Evolutionary conservation across 169 alveolate species (phyloP).

Genomic region (Cryptosporidium xiaoi): DNA sequence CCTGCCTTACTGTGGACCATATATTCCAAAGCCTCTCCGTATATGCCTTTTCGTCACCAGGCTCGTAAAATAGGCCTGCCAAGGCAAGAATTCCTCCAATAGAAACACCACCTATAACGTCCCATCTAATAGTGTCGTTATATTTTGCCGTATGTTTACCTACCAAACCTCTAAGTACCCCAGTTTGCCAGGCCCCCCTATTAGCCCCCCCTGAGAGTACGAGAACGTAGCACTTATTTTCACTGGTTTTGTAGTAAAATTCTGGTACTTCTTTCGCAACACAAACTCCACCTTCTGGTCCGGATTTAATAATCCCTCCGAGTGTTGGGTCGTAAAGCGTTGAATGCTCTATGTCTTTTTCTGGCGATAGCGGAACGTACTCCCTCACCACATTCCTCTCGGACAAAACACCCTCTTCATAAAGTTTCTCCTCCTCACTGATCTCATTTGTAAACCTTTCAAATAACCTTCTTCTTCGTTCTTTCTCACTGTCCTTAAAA

Average conservation of each 20-base stretch:
- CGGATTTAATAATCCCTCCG: too few relatives aligned
- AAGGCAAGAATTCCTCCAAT: slow-evolving; percentile 68
- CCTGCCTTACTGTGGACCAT: slow-evolving; percentile 65
- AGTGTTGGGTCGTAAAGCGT: neutral
- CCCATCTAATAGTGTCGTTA: slow-evolving; percentile 66
- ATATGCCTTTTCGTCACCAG: slow-evolving; percentile 61
- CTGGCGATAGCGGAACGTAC: too few relatives aligned
- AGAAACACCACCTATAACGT: slow-evolving; percentile 67
- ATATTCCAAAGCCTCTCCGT: slow-evolving; percentile 39
- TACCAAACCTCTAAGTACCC: slow-evolving; percentile 58
- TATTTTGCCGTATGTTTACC: slow-evolving; percentile 47
- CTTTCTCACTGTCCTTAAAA: too few relatives aligned
- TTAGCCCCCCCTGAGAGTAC: slow-evolving; percentile 72
- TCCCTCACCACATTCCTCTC: slow-evolving; percentile 5
- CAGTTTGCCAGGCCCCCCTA: slow-evolving; percentile 75
- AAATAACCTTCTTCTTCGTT: slow-evolving; percentile 27
- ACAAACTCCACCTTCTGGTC: neutral
- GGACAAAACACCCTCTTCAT: slow-evolving; percentile 17
- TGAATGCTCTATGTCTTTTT: too few relatives aligned
- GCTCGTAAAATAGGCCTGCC: slow-evolving; percentile 65
- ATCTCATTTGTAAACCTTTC: slow-evolving; percentile 23
- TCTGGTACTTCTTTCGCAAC: slow-evolving; percentile 14
- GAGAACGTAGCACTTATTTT: slow-evolving; percentile 60
- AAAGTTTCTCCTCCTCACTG: neutral
- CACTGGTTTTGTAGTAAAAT: slow-evolving; percentile 26